Evolutionary conservation across 352 stramenopile species (phyloP).

Genomic region (Globisporangium cystogenes): DNA sequence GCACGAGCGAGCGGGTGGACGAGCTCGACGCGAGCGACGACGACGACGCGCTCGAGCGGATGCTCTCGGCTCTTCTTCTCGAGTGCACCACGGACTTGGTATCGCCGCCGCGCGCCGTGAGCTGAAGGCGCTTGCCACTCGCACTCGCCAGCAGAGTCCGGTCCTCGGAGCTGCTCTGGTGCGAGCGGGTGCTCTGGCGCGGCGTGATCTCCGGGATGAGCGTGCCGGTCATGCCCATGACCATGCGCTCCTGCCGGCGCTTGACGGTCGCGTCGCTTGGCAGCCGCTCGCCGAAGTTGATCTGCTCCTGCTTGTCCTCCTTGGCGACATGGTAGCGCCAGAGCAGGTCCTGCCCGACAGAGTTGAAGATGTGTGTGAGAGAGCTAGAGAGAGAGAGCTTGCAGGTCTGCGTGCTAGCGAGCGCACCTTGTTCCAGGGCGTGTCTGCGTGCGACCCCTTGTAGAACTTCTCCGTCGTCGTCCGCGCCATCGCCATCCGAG

Average conservation of each 20-base stretch:
- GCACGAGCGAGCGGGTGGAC: conserved; percentile 22
- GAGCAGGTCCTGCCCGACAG: conserved; percentile 38
- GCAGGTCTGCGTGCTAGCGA: no score
- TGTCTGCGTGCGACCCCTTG: conserved; percentile 47
- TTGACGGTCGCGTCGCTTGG: conserved; percentile 22
- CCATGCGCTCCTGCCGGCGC: conserved; percentile 28
- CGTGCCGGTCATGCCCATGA: conserved; percentile 42
- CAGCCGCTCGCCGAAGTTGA: conserved; percentile 27
- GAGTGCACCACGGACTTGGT: not conserved
- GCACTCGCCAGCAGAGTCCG: conserved; percentile 3
- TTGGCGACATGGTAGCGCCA: conserved; percentile 46
- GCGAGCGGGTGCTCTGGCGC: conserved; percentile 12
- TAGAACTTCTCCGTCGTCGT: conserved; percentile 36
- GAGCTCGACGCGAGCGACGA: conserved; percentile 12
- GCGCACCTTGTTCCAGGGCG: conserved; percentile 48
- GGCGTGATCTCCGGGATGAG: conserved; percentile 41
- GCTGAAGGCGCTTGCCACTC: conserved; percentile 4
- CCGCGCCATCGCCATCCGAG: not conserved
- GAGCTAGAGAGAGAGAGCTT: no score
- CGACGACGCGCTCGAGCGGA: conserved; percentile 2
- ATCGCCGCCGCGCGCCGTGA: not conserved
- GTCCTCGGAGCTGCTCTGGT: not conserved
- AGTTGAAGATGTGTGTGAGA: no score
- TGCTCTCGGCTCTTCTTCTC: conserved; percentile 4
- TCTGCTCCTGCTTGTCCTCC: conserved; percentile 37